phyloP scores from a whole-genome alignment of 805 yeast genomes.

The Saccharomycopsis vini region DNA sequence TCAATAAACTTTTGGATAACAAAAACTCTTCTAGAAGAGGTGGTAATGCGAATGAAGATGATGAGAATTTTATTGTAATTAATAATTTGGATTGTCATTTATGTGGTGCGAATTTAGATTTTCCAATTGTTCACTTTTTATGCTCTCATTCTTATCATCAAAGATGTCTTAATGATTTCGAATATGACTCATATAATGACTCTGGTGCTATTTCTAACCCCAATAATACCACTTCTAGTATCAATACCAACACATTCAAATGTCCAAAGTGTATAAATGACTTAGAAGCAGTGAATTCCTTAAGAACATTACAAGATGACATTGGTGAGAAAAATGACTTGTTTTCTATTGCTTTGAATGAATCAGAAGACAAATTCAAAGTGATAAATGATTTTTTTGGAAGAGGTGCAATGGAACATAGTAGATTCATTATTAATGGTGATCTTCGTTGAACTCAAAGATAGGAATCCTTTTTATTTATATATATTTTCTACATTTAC shows the following conservation, averaged over 20 bases:
- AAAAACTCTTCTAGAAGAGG: neutral
- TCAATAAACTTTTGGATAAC: slow-evolving; percentile 36
- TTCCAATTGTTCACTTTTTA: slow-evolving; percentile 75
- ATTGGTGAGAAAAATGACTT: slow-evolving; percentile 54
- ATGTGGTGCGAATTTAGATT: slow-evolving; percentile 57
- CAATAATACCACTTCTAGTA: slow-evolving; percentile 11
- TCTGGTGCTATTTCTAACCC: neutral
- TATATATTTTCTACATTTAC: too few relatives aligned
- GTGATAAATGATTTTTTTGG: slow-evolving; percentile 78
- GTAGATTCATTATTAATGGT: slow-evolving; percentile 2
- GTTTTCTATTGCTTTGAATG: slow-evolving; percentile 48
- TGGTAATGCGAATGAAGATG: neutral
- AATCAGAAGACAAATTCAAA: slow-evolving; percentile 44
- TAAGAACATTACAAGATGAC: slow-evolving; percentile 51
- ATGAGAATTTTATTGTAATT: slow-evolving; percentile 24
- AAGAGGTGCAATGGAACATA: slow-evolving; percentile 67
- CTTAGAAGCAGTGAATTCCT: slow-evolving; percentile 51
- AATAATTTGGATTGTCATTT: slow-evolving; percentile 57
- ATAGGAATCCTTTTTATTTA: too few relatives aligned
- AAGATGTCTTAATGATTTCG: slow-evolving; percentile 55
- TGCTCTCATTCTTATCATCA: slow-evolving; percentile 86
- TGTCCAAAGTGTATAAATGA: slow-evolving; percentile 80
- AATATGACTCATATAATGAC: slow-evolving; percentile 21
- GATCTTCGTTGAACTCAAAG: neutral
- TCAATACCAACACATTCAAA: slow-evolving; percentile 24